Evolutionary conservation across 2,329 filamentous ascomycete species (phyloP).

Genomic region (Cordyceps javanica): DNA sequence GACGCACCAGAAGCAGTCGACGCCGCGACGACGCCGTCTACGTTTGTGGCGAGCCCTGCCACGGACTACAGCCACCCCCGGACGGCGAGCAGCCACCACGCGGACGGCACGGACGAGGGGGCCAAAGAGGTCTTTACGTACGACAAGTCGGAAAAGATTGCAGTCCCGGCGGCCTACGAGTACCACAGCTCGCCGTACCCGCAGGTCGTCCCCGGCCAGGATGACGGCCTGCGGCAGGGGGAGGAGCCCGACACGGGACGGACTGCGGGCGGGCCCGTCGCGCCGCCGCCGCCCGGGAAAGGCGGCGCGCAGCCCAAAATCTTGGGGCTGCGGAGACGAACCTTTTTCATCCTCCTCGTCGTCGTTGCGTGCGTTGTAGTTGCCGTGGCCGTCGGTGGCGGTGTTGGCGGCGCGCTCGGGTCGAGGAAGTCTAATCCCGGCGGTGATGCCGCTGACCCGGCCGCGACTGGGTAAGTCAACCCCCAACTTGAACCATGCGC

Average conservation of each 20-base stretch:
- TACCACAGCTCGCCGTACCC: neutral
- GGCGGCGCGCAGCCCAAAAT: neutral
- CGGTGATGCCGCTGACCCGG: neutral
- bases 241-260: neutral
- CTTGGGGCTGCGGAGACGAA: neutral
- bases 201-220: neutral
- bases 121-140: neutral
- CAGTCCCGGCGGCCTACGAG: neutral
- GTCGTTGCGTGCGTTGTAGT: slow-evolving; percentile 1
- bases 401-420: slow-evolving; percentile 2
- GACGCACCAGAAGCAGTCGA: neutral
- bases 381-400: slow-evolving; percentile 12
- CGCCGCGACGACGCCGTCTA: neutral
- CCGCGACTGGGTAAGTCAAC: neutral
- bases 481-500: too few relatives aligned
- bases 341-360: slow-evolving; percentile 6
- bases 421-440: neutral
- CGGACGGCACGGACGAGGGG: neutral
- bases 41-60: neutral
- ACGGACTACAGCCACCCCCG: neutral
- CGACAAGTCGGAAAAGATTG: neutral
- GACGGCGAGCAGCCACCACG: neutral
- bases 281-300: neutral
- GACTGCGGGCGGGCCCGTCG: neutral
- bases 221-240: neutral